Evolutionary conservation across 2,329 filamentous ascomycete species (phyloP).

Genomic region (Lecanosticta acicola): DNA sequence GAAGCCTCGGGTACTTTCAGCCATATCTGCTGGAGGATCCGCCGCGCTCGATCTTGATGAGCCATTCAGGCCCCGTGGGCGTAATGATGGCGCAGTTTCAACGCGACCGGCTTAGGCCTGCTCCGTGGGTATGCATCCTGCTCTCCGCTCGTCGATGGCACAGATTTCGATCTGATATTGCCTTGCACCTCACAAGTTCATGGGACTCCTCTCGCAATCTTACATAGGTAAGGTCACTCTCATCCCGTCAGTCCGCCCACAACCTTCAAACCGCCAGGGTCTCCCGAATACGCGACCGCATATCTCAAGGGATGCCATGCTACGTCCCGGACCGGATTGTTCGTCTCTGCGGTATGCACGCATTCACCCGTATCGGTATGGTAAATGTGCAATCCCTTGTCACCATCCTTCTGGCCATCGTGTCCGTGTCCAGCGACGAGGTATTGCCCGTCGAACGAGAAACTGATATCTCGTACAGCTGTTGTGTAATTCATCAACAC

Average conservation of each 20-base stretch:
- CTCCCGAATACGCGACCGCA: slow-evolving; percentile 64
- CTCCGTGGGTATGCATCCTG: too few relatives aligned
- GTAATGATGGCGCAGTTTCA: too few relatives aligned
- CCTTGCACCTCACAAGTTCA: too few relatives aligned
- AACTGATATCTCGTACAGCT: slow-evolving; percentile 66
- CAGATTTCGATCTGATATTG: too few relatives aligned
- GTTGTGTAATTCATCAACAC: slow-evolving; percentile 63
- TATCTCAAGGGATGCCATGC: slow-evolving; percentile 73
- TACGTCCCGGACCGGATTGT: slow-evolving; percentile 59
- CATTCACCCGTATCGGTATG: slow-evolving; percentile 70
- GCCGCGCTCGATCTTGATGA: too few relatives aligned
- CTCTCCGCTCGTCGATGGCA: too few relatives aligned
- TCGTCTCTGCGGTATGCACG: slow-evolving; percentile 65
- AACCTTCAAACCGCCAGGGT: slow-evolving; percentile 63
- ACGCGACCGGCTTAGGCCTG: too few relatives aligned
- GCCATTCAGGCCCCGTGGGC: too few relatives aligned
- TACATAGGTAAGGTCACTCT: neutral
- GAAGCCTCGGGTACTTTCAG: too few relatives aligned
- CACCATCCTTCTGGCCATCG: slow-evolving; percentile 51
- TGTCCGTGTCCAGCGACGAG: slow-evolving; percentile 59
- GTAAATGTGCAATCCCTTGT: slow-evolving; percentile 61
- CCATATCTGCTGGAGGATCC: too few relatives aligned
- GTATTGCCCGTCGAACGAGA: slow-evolving; percentile 72
- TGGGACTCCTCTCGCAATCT: too few relatives aligned
- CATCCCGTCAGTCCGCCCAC: slow-evolving; percentile 42